phyloP scores from a whole-genome alignment of 2,329 filamentous ascomycete genomes.

The Lizonia empirigonia region DNA sequence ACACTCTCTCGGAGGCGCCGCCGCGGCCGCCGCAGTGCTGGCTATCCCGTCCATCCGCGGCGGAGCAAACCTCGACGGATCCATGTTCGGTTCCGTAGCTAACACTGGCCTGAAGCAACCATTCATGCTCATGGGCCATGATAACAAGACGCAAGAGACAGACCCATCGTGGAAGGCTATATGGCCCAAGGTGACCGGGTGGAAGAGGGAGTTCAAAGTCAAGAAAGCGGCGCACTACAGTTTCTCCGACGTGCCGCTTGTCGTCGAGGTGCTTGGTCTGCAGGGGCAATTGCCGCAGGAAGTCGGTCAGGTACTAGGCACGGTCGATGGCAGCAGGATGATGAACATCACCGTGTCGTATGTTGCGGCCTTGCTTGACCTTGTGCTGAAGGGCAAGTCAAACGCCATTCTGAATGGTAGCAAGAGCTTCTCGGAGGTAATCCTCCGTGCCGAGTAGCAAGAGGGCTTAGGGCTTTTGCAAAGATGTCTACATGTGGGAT shows the following conservation, averaged over 20 bases:
- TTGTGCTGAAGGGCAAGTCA: constrained; percentile 23
- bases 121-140: constrained; percentile 36
- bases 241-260: constrained; percentile 35
- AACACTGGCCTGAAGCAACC: constrained; percentile 21
- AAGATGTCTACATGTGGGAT: no score
- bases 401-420: constrained; percentile 5
- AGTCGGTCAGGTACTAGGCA: constrained; percentile 28
- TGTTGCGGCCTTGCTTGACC: constrained; percentile 28
- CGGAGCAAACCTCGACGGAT: constrained; percentile 47
- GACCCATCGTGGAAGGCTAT: constrained; percentile 35
- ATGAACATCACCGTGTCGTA: constrained; percentile 28
- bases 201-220: constrained; percentile 38
- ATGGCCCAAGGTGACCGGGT: constrained; percentile 30
- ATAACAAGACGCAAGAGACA: constrained; percentile 36
- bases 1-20: constrained; percentile 47
- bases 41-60: constrained; percentile 27
- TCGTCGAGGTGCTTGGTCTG: constrained; percentile 23
- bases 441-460: not conserved
- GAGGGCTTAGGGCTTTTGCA: no score
- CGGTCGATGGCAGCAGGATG: constrained; percentile 28
- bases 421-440: constrained; percentile 24
- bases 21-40: constrained; percentile 28
- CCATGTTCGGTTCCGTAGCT: constrained; percentile 32
- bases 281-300: constrained; percentile 24
- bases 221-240: constrained; percentile 34